phyloP scores from a whole-genome alignment of 805 yeast genomes.

The Wickerhamiella allomyrinae region DNA sequence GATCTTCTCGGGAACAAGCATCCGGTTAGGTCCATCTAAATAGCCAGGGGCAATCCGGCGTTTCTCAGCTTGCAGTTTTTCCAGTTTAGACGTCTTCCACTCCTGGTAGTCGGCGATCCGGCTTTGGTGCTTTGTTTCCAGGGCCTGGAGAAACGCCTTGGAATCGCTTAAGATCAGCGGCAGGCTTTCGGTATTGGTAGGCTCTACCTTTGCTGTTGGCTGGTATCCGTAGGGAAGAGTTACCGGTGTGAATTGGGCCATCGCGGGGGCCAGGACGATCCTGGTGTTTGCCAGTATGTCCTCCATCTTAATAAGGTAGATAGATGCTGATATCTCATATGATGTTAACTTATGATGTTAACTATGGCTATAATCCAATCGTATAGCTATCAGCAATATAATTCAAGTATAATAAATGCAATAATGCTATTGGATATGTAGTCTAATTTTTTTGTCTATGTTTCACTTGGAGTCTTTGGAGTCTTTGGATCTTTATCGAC shows the following conservation, averaged over 20 bases:
- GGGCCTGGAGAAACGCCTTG: slow-evolving; percentile 19
- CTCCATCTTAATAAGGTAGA: too few species aligned
- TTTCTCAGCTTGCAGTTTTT: slow-evolving; percentile 16
- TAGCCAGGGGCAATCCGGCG: slow-evolving; percentile 33
- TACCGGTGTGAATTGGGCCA: slow-evolving; percentile 7
- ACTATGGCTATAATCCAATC: too few species aligned
- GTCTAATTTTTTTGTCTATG: too few species aligned
- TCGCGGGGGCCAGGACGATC: slow-evolving; percentile 1
- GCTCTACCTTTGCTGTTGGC: not conserved
- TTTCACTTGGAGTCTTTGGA: too few species aligned
- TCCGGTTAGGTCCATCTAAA: slow-evolving; percentile 20
- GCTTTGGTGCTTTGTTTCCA: slow-evolving; percentile 18
- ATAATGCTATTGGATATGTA: not conserved
- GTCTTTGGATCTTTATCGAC: too few species aligned
- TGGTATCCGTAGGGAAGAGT: slow-evolving; percentile 8
- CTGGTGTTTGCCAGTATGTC: not conserved
- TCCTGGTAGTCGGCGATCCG: slow-evolving; percentile 19
- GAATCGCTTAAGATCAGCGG: slow-evolving; percentile 25
- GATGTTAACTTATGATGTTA: too few species aligned
- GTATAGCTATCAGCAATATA: too few species aligned
- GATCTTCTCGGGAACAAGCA: slow-evolving; percentile 14
- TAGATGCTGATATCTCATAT: too few species aligned
- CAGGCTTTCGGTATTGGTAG: slow-evolving; percentile 17
- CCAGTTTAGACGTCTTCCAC: slow-evolving; percentile 23
- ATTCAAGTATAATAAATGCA: too few species aligned